These are phyloP conservation scores for Cocos nucifera DNA, from an alignment of 176 grass and related monocot genomes.

Conservation along the genomic window DNA sequence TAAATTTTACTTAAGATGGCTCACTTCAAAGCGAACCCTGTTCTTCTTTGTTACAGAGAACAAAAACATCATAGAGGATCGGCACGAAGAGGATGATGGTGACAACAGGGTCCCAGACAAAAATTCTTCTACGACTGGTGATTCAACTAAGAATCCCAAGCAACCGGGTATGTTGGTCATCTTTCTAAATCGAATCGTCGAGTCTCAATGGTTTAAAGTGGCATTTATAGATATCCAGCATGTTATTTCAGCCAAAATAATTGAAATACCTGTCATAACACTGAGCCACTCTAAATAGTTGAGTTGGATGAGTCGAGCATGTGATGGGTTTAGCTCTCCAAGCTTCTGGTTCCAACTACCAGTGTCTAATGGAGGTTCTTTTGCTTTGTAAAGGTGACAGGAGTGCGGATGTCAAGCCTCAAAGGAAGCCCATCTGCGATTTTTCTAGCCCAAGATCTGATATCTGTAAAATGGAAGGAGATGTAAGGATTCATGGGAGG, in stretches of 20 bases:
- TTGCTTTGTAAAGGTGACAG: neutral
- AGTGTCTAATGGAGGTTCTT: neutral
- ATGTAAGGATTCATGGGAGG: slow-evolving; percentile 55
- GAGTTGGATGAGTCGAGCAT: no score
- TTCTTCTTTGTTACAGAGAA: no score
- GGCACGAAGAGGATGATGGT: no score
- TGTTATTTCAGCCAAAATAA: neutral
- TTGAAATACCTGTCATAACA: neutral
- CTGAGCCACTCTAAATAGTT: no score
- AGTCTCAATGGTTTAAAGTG: neutral
- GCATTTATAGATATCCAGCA: neutral
- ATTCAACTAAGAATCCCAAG: slow-evolving; percentile 1
- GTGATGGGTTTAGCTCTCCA: neutral
- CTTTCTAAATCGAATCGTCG: neutral
- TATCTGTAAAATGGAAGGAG: slow-evolving; percentile 28
- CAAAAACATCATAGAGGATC: no score
- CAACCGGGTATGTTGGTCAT: slow-evolving; percentile 29
- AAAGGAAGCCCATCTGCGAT: slow-evolving; percentile 22
- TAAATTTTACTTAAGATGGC: no score
- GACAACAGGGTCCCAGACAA: no score
- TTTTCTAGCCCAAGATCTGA: no score
- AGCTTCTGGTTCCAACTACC: neutral
- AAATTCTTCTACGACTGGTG: no score
- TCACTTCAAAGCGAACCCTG: no score
- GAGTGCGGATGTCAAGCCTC: slow-evolving; percentile 23